A percentile compares a stretch with the other conserved stretches of the same genome.
Evolutionary conservation across 2,329 filamentous ascomycete genomes (phyloP).

Genomic region (Cordyceps fumosorosea): DNA sequence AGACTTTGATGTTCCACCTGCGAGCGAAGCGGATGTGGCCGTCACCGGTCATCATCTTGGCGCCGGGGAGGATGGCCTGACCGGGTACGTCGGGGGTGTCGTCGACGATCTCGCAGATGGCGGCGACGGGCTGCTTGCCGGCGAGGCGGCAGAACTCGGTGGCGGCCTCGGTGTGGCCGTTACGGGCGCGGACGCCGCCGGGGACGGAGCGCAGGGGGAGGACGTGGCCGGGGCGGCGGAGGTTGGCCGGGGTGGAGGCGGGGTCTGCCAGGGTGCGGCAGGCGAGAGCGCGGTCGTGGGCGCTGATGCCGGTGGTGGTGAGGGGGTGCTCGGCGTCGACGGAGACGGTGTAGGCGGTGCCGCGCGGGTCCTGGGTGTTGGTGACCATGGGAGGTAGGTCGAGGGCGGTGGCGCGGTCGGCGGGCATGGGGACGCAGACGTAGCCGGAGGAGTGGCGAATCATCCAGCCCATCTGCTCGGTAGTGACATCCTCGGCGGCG

Average conservation of each 20-base stretch:
- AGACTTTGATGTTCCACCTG: conserved; percentile 84
- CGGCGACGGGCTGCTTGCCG: conserved; percentile 68
- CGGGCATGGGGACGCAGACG: conserved; percentile 79
- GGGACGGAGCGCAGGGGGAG: conserved; percentile 73
- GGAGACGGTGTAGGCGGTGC: conserved; percentile 88
- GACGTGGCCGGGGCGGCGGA: conserved; percentile 83
- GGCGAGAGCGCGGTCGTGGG: conserved; percentile 77
- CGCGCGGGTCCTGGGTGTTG: conserved; percentile 69
- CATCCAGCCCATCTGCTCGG: conserved; percentile 93
- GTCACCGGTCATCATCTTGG: conserved; percentile 90
- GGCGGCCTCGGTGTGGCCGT: conserved; percentile 89
- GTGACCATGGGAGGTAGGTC: conserved; percentile 84
- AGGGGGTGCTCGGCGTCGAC: conserved; percentile 69
- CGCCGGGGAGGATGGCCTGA: conserved; percentile 54
- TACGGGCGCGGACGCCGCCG: conserved; percentile 73
- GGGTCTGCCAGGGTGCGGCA: conserved; percentile 71
- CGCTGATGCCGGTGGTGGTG: conserved; percentile 84
- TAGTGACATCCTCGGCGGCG: conserved; percentile 74
- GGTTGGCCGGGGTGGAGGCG: conserved; percentile 46
- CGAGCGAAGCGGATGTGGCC: conserved; percentile 82
- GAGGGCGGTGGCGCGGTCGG: conserved; percentile 61
- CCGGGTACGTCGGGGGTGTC: conserved; percentile 70
- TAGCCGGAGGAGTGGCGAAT: conserved; percentile 85
- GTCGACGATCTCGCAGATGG: conserved; percentile 88
- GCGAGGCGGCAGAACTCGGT: conserved; percentile 84